A percentile compares a stretch with the other conserved stretches of the same genome.
Conservation (phyloP, 179 eudicot genomes). For the Actinidia chinensis region DNA sequence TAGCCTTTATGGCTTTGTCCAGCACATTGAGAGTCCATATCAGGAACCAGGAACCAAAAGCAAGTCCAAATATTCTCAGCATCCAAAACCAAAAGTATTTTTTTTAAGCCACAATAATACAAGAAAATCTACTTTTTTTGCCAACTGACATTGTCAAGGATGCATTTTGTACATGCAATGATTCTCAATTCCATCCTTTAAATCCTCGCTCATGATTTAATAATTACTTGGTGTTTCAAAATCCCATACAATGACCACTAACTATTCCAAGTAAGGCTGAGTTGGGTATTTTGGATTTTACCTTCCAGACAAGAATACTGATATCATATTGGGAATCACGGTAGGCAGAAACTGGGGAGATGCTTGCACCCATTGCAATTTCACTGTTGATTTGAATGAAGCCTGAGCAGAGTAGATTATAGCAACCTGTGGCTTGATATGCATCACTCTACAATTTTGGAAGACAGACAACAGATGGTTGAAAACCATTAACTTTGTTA, state of each 20-base stretch:
- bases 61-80: constrained; percentile 30
- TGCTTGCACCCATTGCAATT: constrained; percentile 99
- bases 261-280: not conserved
- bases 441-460: constrained; percentile 79
- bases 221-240: constrained; percentile 6
- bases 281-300: constrained; percentile 37
- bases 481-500: not conserved
- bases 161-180: not conserved
- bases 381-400: constrained; percentile 94
- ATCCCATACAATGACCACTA: not conserved
- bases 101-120: not conserved
- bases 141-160: constrained; percentile 1
- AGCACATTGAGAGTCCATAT: not conserved
- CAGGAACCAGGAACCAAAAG: not conserved
- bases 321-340: constrained; percentile 90
- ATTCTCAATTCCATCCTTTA: constrained; percentile 4
- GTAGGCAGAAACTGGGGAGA: constrained; percentile 85
- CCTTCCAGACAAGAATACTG: constrained; percentile 99
- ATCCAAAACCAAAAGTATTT: constrained; percentile 16
- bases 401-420: constrained; percentile 94
- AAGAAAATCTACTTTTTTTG: not conserved
- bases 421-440: constrained; percentile 99
- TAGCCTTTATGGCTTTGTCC: not conserved
- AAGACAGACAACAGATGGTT: not conserved
- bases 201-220: not conserved